Percentiles rank a stretch among this genome's conserved stretches.
phyloP scores from a whole-genome alignment of 2,329 filamentous ascomycete species.

The Sphaerulina populicola region DNA sequence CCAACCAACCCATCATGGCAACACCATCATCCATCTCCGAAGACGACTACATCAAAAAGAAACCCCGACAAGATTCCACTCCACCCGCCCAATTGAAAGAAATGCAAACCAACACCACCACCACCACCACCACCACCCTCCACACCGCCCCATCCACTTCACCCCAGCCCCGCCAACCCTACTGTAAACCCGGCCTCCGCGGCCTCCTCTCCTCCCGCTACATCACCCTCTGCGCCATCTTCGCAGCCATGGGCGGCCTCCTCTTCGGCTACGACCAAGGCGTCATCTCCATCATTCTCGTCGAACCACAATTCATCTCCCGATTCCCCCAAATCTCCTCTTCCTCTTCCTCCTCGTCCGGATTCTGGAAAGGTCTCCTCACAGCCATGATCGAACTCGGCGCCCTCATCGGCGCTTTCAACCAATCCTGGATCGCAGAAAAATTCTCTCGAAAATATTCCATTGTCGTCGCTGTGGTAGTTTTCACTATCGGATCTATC shows the following conservation, averaged over 20 bases:
- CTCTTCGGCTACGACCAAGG: conserved; percentile 39
- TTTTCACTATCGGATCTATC: conserved; percentile 41
- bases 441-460: conserved; percentile 40
- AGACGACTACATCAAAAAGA: conserved; percentile 1
- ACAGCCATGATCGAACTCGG: conserved; percentile 40
- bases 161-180: conserved; percentile 13
- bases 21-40: neutral
- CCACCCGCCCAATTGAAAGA: conserved; percentile 1
- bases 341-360: conserved; percentile 42
- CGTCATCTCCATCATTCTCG: conserved; percentile 36
- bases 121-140: neutral
- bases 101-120: neutral
- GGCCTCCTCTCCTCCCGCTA: conserved; percentile 45
- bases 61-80: conserved; percentile 1
- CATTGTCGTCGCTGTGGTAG: conserved; percentile 33
- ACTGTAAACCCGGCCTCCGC: conserved; percentile 31
- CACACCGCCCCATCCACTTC: neutral
- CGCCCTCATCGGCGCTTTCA: conserved; percentile 32
- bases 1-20: neutral
- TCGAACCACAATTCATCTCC: conserved; percentile 40
- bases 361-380: conserved; percentile 58
- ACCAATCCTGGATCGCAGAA: conserved; percentile 35
- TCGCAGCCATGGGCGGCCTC: conserved; percentile 39
- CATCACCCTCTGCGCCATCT: conserved; percentile 45
- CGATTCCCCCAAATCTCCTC: conserved; percentile 33